Conservation (phyloP, 768 basidiomycete genomes). For the Tephrocybe rancida region DNA sequence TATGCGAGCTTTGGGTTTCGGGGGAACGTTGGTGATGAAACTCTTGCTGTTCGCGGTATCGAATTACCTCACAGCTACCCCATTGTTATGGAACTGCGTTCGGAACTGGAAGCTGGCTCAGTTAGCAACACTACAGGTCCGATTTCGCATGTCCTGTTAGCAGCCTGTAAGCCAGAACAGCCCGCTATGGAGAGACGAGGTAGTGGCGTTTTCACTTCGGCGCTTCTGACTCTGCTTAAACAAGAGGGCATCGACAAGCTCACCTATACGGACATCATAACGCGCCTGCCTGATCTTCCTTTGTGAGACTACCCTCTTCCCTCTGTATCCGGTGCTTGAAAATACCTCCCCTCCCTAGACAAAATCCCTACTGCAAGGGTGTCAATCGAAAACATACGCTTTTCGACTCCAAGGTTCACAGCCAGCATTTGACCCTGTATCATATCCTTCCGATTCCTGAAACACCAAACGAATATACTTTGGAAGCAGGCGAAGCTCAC, state of each 20-base stretch:
- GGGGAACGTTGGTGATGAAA: neutral
- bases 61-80: neutral
- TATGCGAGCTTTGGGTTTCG: neutral
- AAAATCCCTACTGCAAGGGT: slow-evolving; percentile 3
- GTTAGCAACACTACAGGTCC: neutral
- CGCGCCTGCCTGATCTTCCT: neutral
- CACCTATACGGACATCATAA: neutral
- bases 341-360: neutral
- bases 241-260: neutral
- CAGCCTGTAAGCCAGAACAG: slow-evolving; percentile 5
- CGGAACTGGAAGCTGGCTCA: neutral
- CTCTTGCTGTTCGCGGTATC: too few species aligned
- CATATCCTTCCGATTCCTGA: neutral
- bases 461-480: neutral
- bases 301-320: neutral
- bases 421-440: neutral
- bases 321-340: too few species aligned
- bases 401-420: neutral
- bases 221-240: neutral
- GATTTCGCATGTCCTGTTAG: neutral
- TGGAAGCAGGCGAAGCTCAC: too few species aligned
- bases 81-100: neutral
- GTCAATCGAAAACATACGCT: neutral
- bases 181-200: neutral
- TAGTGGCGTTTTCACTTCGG: neutral